Evolutionary conservation across 2,329 filamentous ascomycete genomes (phyloP), one percentile per base, ranked within the genome.

Genomic region (Pseudogymnoascus sp.): DNA sequence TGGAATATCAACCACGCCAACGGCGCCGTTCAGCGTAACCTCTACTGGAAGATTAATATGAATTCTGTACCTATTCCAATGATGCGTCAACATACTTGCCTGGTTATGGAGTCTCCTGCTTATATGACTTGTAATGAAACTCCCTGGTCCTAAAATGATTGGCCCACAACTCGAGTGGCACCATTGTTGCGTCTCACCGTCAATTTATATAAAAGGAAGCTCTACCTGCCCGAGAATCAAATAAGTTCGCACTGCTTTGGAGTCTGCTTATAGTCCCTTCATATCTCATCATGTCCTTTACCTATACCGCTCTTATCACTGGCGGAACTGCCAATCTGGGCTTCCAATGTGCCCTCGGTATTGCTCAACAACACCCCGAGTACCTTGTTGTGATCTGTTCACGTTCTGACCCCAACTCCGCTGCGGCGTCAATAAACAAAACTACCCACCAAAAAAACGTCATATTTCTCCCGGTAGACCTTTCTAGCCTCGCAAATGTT

Each of bases 311-410:
- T 33, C 71, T 81, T n/a, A 63, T 81, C 33, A 82, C 79, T 0
- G 80, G 80, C 15, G 80, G 79, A 4, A 81, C 79, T 1, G 61
- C 67, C 9, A 75, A 75, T 10, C 68, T 82, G 0, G 79, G 80
- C 1, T 81, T 77, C 63, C 67, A 79, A 8, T 70, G 73, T 19
- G 76, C 79, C 1, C 68, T 76, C 1, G 65, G 67, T 2, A 75
- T 82, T 36, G 79, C 79, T 21, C 71, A 71, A 21, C 66, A 74
- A 61, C 71, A 75, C 62, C 78, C 78, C 1, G 70, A 78, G 6
- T 75, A 73, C 47, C 73, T 74, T 5, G 69, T 82, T 61, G 68
- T 80, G n/a, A 67, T 82, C 33, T 71, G 76, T 23, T 78, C 78
- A 0, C 75, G 80, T 10, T 77, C 76, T 3, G 76, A 82, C 66